A percentile compares a stretch with the other conserved stretches of the same genome.
Evolutionary conservation across 208 protist genomes (phyloP).

Genomic region (Vickermania spadyakhi): DNA sequence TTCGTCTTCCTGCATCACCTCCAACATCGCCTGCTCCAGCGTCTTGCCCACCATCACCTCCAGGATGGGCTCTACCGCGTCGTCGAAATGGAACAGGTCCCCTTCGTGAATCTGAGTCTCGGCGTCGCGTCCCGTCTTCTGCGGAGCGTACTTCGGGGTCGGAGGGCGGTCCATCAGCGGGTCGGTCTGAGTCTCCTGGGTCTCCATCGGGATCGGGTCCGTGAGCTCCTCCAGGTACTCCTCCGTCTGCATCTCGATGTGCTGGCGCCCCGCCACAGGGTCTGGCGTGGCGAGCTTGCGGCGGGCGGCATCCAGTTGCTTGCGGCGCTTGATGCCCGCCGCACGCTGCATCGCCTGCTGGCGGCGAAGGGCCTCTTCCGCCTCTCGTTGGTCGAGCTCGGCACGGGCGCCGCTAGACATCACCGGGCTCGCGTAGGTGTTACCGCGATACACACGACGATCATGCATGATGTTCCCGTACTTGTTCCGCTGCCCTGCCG

Average conservation of each 20-base stretch:
- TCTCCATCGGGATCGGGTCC: slow-evolving; percentile 66
- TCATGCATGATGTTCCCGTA: slow-evolving; percentile 95
- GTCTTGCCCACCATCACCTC: slow-evolving; percentile 97
- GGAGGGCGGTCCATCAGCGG: slow-evolving; percentile 92
- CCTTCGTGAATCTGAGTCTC: slow-evolving; percentile 95
- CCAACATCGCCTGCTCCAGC: slow-evolving; percentile 95
- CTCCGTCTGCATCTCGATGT: slow-evolving; percentile 95
- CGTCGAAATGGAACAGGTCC: slow-evolving; percentile 97
- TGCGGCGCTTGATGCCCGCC: slow-evolving; percentile 49
- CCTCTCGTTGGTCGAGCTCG: slow-evolving; percentile 62
- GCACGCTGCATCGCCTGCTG: slow-evolving; percentile 56
- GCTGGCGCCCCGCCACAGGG: slow-evolving; percentile 80
- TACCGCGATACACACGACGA: slow-evolving; percentile 91
- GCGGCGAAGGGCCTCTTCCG: slow-evolving; percentile 38
- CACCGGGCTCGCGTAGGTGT: slow-evolving; percentile 89
- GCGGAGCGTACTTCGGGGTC: slow-evolving; percentile 91
- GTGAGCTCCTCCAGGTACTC: slow-evolving; percentile 95
- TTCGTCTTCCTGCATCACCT: slow-evolving; percentile 98
- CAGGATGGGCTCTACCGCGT: slow-evolving; percentile 94
- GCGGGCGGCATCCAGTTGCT: slow-evolving; percentile 43
- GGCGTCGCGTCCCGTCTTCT: slow-evolving; percentile 91
- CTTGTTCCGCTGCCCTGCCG: slow-evolving; percentile 22
- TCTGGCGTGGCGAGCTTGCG: slow-evolving; percentile 69
- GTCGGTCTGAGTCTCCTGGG: slow-evolving; percentile 94
- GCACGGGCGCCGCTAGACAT: slow-evolving; percentile 64